These are phyloP conservation scores for Filobasidium wieringae DNA, from an alignment of 768 basidiomycete species.

Conservation along the genomic window DNA sequence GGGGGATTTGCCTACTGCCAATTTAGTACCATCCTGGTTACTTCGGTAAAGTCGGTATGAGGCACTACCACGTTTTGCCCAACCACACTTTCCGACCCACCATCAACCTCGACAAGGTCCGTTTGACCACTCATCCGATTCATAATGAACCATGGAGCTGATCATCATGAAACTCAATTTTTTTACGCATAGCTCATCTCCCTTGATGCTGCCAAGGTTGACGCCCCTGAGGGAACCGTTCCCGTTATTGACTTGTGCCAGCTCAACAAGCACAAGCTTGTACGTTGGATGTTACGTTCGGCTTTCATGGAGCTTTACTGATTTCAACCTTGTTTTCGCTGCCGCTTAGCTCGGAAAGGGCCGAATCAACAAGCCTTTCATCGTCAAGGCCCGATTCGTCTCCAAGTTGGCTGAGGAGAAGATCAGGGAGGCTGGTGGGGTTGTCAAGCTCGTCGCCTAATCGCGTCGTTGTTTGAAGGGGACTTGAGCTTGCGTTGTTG, in stretches of 20 bases:
- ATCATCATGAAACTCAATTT: background rate
- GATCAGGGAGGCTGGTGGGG: conserved; percentile 58
- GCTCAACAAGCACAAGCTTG: conserved; percentile 39
- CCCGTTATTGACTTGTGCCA: conserved; percentile 71
- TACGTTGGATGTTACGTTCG: conserved; percentile 19
- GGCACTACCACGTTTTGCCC: conserved; percentile 88
- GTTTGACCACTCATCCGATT: no score
- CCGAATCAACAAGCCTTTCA: conserved; percentile 67
- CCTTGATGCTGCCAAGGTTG: conserved; percentile 36
- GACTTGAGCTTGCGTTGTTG: no score
- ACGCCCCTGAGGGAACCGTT: conserved; percentile 45
- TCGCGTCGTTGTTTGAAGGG: no score
- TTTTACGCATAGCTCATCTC: conserved; percentile 33
- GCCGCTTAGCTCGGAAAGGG: conserved; percentile 66
- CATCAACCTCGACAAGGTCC: conserved; percentile 90
- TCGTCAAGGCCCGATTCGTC: conserved; percentile 95
- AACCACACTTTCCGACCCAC: conserved; percentile 85
- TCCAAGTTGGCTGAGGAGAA: conserved; percentile 68
- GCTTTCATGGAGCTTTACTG: background rate
- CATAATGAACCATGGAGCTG: background rate
- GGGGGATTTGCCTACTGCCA: background rate
- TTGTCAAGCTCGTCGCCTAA: conserved; percentile 84
- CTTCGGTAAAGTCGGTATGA: conserved; percentile 99
- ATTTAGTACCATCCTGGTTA: conserved; percentile 91
- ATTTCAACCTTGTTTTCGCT: background rate